A percentile compares a stretch with the other conserved stretches of the same genome.
phyloP scores from a whole-genome alignment of 2,329 filamentous ascomycete genomes.

The Paecilomyces variotii region DNA sequence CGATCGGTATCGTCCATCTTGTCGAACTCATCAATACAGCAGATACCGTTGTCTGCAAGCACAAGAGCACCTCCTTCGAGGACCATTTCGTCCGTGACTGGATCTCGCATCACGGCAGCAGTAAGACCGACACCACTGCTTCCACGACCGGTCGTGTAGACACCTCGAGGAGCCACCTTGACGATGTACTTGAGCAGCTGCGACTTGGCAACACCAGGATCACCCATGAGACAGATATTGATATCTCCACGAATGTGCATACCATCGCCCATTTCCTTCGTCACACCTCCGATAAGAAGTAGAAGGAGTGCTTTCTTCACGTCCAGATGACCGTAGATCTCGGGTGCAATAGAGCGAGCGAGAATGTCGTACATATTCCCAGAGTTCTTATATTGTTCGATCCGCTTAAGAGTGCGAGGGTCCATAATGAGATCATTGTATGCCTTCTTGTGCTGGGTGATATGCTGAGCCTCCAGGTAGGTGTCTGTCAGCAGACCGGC shows the following conservation, averaged over 20 bases:
- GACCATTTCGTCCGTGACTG: slow-evolving; percentile 70
- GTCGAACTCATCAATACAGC: slow-evolving; percentile 79
- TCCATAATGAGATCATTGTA: slow-evolving; percentile 90
- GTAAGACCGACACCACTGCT: slow-evolving; percentile 76
- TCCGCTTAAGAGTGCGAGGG: slow-evolving; percentile 67
- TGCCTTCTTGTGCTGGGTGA: slow-evolving; percentile 95
- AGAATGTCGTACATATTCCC: slow-evolving; percentile 95
- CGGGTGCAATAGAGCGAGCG: slow-evolving; percentile 90
- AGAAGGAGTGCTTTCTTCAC: slow-evolving; percentile 98
- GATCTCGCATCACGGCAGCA: slow-evolving; percentile 72
- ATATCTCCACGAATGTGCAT: slow-evolving; percentile 99
- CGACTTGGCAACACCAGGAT: slow-evolving; percentile 98
- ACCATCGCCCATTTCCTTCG: slow-evolving; percentile 92
- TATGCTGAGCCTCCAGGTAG: slow-evolving; percentile 87
- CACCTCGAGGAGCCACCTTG: slow-evolving; percentile 89
- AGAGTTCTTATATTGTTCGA: slow-evolving; percentile 74
- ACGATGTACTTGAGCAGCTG: slow-evolving; percentile 97
- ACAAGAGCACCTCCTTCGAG: slow-evolving; percentile 74
- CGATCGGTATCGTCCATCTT: slow-evolving; percentile 76
- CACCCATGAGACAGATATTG: slow-evolving; percentile 98
- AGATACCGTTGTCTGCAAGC: slow-evolving; percentile 72
- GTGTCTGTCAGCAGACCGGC: slow-evolving; percentile 96
- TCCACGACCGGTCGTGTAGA: slow-evolving; percentile 75
- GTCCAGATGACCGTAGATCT: slow-evolving; percentile 93
- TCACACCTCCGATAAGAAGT: slow-evolving; percentile 89